phyloP scores from a whole-genome alignment of 2,329 filamentous ascomycete genomes.

The Ophiocordyceps camponoti-leonardi region DNA sequence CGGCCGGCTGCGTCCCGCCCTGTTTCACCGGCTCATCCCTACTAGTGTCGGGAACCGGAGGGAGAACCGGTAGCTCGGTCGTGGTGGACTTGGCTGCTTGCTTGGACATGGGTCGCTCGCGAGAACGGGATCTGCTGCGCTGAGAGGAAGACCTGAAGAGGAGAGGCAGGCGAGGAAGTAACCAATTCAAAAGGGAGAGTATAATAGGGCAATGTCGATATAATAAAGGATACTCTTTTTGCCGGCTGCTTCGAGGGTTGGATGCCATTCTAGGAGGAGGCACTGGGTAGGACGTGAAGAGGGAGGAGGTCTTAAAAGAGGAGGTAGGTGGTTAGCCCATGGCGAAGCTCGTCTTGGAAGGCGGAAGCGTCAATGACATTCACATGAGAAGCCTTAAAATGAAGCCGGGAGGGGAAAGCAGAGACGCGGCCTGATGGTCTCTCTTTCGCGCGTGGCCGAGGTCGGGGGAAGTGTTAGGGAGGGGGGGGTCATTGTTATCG shows the following conservation, averaged over 20 bases:
- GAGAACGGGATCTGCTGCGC: background rate
- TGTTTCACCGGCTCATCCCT: background rate
- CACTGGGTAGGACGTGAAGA: background rate
- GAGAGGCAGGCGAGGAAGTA: background rate
- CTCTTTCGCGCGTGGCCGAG: too few species aligned
- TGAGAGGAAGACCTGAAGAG: background rate
- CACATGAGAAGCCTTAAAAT: too few species aligned
- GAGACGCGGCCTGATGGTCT: too few species aligned
- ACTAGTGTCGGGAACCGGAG: slow-evolving; percentile 1
- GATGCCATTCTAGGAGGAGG: background rate
- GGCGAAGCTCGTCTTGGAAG: too few species aligned
- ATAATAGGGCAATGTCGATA: background rate
- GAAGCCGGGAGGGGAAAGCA: too few species aligned
- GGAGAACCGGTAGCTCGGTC: slow-evolving; percentile 3
- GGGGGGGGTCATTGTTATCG: too few species aligned
- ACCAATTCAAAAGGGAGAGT: background rate
- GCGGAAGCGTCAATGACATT: too few species aligned
- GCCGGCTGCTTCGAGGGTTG: background rate
- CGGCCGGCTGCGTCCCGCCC: background rate
- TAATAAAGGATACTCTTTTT: background rate
- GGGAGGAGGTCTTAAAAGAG: background rate
- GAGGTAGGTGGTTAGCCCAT: too few species aligned
- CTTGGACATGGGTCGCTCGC: slow-evolving; percentile 3
- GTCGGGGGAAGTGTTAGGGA: too few species aligned
- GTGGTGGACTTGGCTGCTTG: background rate